Conservation (phyloP, 495 filamentous ascomycete species). For the Trichocladium uniseriatum region DNA sequence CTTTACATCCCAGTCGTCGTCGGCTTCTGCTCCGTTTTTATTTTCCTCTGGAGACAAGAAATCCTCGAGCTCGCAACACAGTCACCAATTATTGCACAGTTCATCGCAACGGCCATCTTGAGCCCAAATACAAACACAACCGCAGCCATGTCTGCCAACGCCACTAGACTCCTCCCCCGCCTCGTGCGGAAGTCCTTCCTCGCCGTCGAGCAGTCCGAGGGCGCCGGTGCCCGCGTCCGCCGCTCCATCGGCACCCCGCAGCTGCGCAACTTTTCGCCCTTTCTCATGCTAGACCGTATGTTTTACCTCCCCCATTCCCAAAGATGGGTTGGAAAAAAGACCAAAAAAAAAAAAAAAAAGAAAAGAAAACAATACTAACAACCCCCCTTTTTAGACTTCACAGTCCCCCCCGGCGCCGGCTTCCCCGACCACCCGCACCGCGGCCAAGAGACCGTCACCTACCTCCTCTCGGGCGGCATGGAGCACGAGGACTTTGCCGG, state of each 20-base stretch:
- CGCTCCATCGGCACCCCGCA: slow-evolving; percentile 80
- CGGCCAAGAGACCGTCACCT: slow-evolving; percentile 79
- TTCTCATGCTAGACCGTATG: slow-evolving; percentile 82
- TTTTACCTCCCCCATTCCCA: too few relatives aligned
- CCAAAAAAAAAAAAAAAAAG: too few relatives aligned
- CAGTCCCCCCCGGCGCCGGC: slow-evolving; percentile 66
- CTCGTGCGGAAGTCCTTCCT: slow-evolving; percentile 72
- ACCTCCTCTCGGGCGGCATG: slow-evolving; percentile 70
- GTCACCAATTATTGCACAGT: too few relatives aligned
- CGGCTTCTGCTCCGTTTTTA: slow-evolving; percentile 29
- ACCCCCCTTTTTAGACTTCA: too few relatives aligned
- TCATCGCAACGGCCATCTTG: too few relatives aligned
- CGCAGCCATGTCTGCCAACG: slow-evolving; percentile 40
- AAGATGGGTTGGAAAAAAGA: too few relatives aligned
- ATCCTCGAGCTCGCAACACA: neutral
- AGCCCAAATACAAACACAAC: slow-evolving; percentile 3
- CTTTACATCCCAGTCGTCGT: slow-evolving; percentile 30
- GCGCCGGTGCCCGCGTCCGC: slow-evolving; percentile 78
- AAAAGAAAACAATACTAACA: too few relatives aligned
- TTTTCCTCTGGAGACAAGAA: slow-evolving; percentile 5
- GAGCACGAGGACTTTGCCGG: slow-evolving; percentile 97
- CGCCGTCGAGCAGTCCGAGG: slow-evolving; percentile 80
- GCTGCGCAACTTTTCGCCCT: slow-evolving; percentile 81
- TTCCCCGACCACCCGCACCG: slow-evolving; percentile 34
- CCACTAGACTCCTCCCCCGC: slow-evolving; percentile 58